Percentiles rank a stretch among this genome's conserved stretches.
Evolutionary conservation across 2,329 filamentous ascomycete species (phyloP).

Genomic region (Elsinoe batatas): DNA sequence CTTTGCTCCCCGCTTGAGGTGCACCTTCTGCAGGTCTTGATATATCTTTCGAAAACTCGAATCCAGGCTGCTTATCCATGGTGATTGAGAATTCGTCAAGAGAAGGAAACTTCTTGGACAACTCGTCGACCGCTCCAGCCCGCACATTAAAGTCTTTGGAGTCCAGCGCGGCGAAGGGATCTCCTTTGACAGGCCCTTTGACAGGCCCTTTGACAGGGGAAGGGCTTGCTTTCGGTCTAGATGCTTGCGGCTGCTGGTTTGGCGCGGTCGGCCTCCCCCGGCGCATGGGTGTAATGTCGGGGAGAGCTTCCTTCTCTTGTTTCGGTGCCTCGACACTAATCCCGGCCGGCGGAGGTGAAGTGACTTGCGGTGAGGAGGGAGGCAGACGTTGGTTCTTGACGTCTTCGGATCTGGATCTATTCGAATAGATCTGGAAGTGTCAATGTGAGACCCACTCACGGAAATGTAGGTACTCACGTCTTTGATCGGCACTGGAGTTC

Average conservation of each 20-base stretch:
- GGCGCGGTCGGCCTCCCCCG: constrained; percentile 62
- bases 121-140: constrained; percentile 57
- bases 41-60: constrained; percentile 51
- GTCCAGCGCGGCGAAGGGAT: constrained; percentile 88
- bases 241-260: constrained; percentile 34
- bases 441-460: constrained; percentile 16
- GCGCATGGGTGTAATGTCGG: constrained; percentile 89
- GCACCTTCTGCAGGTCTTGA: not conserved
- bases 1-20: constrained; percentile 32
- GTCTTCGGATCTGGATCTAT: constrained; percentile 54
- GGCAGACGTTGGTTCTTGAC: constrained; percentile 52
- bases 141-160: constrained; percentile 44
- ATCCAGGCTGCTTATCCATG: constrained; percentile 73
- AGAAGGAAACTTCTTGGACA: constrained; percentile 77
- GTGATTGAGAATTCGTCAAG: constrained; percentile 87
- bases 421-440: constrained; percentile 37
- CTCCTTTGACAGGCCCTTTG: constrained; percentile 52
- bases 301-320: constrained; percentile 62
- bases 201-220: constrained; percentile 36
- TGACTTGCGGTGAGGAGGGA: constrained; percentile 42
- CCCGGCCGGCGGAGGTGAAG: constrained; percentile 35
- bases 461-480: constrained; percentile 47
- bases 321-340: constrained; percentile 41
- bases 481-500: constrained; percentile 73
- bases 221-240: constrained; percentile 35